Percentiles rank a stretch among this genome's conserved stretches.
phyloP scores from a whole-genome alignment of 192 early-diverging fungal genomes.

The Jimgerdemannia flammicorona region DNA sequence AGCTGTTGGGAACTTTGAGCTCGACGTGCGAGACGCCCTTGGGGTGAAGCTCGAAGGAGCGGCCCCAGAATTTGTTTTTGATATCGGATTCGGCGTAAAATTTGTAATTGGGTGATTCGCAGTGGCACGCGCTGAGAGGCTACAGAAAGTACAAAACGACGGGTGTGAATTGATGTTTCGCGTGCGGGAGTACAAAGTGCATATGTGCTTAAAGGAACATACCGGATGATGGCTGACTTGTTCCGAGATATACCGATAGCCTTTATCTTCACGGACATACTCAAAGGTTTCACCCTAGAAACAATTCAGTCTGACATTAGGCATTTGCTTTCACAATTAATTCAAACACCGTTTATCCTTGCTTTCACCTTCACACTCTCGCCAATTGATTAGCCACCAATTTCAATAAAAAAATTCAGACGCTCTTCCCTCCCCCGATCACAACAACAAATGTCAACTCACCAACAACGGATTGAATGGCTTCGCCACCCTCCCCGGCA shows the following conservation, averaged over 20 bases:
- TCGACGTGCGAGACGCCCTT: conserved; percentile 78
- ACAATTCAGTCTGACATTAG: neutral
- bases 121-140: conserved; percentile 85
- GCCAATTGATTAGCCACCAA: too few relatives aligned
- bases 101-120: conserved; percentile 74
- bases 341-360: too few relatives aligned
- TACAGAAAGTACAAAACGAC: conserved; percentile 12
- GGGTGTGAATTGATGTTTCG: neutral
- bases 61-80: conserved; percentile 84
- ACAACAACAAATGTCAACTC: conserved; percentile 6
- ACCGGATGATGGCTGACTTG: conserved; percentile 88
- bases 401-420: neutral
- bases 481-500: conserved; percentile 77
- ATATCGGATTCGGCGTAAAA: conserved; percentile 88
- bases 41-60: conserved; percentile 76
- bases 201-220: conserved; percentile 17
- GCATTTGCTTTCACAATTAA: too few relatives aligned
- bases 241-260: conserved; percentile 80
- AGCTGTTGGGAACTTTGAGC: conserved; percentile 58
- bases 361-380: too few relatives aligned
- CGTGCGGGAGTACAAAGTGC: neutral
- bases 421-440: neutral
- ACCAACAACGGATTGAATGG: conserved; percentile 87
- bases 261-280: conserved; percentile 72
- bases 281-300: conserved; percentile 81